Evolutionary conservation across 169 alveolate genomes (phyloP), one percentile per base, ranked within the genome.

Genomic region (Babesia caballi): DNA sequence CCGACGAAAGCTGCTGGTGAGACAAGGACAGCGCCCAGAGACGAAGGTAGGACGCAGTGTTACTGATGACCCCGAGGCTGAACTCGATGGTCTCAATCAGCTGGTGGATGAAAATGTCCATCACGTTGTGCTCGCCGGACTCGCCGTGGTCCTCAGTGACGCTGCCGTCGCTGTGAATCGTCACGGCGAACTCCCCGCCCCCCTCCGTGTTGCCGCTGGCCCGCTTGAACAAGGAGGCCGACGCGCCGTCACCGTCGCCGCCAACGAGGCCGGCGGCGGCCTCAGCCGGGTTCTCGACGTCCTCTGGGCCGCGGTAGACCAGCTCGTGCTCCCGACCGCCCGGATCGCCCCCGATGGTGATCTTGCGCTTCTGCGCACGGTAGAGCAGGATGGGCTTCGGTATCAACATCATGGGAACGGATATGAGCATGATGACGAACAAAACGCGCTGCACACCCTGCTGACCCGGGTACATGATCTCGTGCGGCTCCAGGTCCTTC

Each of bases 41-140:
- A 75, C 99, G 97, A 72, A 98, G 92, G 84, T 98, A 98, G 17
- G 99, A 97, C 9, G 99, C 99, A 15, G 99, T 98, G 88, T 98
- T 97, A 46, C 99, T 96, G 40, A 98, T 93, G 30, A 97, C 88
- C 7, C 99, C 98, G 71, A 98, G 91, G n/a, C 96, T 94, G 73
- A 95, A 98, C 91, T 98, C 99, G 41, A 97, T 98, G 12, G 99
- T 96, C 85, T 97, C 99, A 69, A 98, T 97, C 53, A 96, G 72
- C 84, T 97, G 97, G 87, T 96, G 98, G 33, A 97, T 96, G 80
- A 95, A 96, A 41, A 94, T 82, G 66, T 95, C 99, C 3, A 95
- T 90, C 47, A 80, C 49, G 58, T 85, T 88, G 54, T 78, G 72
- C 35, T 54, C 81, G 21, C 61, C 82, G 32, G 86, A 92, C 40